Evolutionary conservation across 495 filamentous ascomycete species (phyloP), one percentile per base, ranked within the genome.

Genomic region (Platismatia glauca): DNA sequence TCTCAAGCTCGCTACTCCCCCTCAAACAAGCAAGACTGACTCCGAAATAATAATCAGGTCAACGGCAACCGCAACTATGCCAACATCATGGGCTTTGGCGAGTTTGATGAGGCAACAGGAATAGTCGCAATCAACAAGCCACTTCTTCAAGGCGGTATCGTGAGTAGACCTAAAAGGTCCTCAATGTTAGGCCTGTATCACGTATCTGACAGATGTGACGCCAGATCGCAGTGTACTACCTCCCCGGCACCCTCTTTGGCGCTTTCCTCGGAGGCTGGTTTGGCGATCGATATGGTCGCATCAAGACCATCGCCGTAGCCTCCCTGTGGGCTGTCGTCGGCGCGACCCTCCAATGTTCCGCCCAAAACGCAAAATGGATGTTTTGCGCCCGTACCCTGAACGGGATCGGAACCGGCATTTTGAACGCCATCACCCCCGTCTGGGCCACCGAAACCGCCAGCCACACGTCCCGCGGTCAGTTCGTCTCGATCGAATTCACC

Each of bases 401-500:
- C 61, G 86, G 86, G 18, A 80, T 85, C 53, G 86, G 86, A 20
- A 89, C 86, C 20, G 86, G 86, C 41, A 84, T 88, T 55, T 68
- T 89, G 31, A 89, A 87, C 64, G 83, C 84, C 20, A 86, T 89
- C 57, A 79, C 84, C 20, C 86, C 86, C 1, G 86, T 88, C 38
- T 88, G 84, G 78, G 84, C 85, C 24, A 86, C 86, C 8, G 86
- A 89, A 69, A 86, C 82, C 1, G 82, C 84, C 12, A 81, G 82
- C 43, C 85, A 89, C 63, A 88, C 79, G 8, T 86, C 83, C 4
- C 81, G 87, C 52, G 87, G 87, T 4, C 79, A 86, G 55, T 89
- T 88, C 66, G 82, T 89, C 61, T 82, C 86, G 7, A 88, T 88
- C 59, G 86, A 89, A 66, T 88, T 90, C 66, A 88, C 85, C 0